Percentiles rank a stretch among this genome's conserved stretches.
phyloP scores from a whole-genome alignment of 2,329 filamentous ascomycete genomes.

The Acrodontium crateriforme region DNA sequence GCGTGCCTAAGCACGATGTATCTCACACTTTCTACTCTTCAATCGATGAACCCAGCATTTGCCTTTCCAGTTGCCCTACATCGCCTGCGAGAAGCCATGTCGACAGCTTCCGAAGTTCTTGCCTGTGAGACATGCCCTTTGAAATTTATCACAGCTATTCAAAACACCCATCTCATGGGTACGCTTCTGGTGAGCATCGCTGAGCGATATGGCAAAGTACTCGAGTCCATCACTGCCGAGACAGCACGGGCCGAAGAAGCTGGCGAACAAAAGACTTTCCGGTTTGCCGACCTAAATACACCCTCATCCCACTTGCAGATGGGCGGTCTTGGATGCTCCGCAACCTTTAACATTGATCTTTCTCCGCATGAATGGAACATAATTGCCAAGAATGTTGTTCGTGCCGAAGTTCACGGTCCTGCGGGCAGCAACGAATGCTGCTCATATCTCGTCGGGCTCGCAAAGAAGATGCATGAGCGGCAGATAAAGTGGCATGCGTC shows the following conservation, averaged over 20 bases:
- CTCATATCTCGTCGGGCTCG: slow-evolving; percentile 22
- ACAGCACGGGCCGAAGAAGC: slow-evolving; percentile 18
- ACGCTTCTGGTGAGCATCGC: slow-evolving; percentile 29
- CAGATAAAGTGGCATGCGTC: slow-evolving; percentile 29
- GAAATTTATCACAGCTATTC: slow-evolving; percentile 28
- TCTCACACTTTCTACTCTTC: slow-evolving; percentile 29
- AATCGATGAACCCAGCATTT: slow-evolving; percentile 22
- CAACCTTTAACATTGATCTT: slow-evolving; percentile 32
- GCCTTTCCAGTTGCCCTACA: slow-evolving; percentile 30
- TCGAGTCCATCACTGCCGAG: slow-evolving; percentile 28
- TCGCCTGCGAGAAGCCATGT: slow-evolving; percentile 29
- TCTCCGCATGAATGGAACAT: slow-evolving; percentile 29
- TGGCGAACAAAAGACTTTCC: slow-evolving; percentile 27
- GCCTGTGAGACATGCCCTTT: slow-evolving; percentile 29
- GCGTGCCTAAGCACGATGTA: slow-evolving; percentile 34
- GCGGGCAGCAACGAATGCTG: slow-evolving; percentile 13
- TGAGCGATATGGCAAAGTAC: slow-evolving; percentile 28
- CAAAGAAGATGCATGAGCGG: slow-evolving; percentile 27
- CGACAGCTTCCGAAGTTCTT: slow-evolving; percentile 25
- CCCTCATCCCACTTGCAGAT: slow-evolving; percentile 30
- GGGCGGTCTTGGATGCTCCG: slow-evolving; percentile 27
- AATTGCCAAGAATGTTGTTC: slow-evolving; percentile 32
- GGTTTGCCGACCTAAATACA: slow-evolving; percentile 29
- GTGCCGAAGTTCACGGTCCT: slow-evolving; percentile 28
- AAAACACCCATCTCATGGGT: slow-evolving; percentile 31